Evolutionary conservation across 129 eudicot genomes (phyloP).

Genomic region (Logfia minima): DNA sequence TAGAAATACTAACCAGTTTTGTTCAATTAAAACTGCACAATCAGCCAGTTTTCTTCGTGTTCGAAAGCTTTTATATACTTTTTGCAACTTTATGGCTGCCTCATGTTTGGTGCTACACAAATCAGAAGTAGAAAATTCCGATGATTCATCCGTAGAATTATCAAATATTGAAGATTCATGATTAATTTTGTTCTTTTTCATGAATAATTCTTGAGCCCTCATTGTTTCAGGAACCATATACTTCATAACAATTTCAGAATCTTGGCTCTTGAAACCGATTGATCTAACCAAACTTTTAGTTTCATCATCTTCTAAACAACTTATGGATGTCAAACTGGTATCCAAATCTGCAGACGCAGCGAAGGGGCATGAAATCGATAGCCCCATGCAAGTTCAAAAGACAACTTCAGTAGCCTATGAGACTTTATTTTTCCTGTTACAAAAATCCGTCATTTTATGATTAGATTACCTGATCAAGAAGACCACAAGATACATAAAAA

Average conservation of each 20-base stretch:
- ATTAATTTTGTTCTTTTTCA: conserved; percentile 18
- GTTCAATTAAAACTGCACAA: conserved; percentile 94
- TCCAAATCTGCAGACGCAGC: conserved; percentile 51
- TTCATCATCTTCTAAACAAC: conserved; percentile 37
- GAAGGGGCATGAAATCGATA: conserved; percentile 69
- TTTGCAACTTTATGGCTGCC: conserved; percentile 71
- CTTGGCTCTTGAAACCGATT: conserved; percentile 45
- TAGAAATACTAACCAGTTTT: conserved; percentile 58
- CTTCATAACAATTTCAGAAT: conserved; percentile 35
- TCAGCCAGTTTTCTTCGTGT: conserved; percentile 95
- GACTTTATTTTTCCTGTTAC: conserved; percentile 36
- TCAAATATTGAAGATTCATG: not conserved
- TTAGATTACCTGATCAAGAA: conserved; percentile 12
- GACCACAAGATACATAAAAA: not conserved
- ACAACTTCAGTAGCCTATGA: conserved; percentile 21
- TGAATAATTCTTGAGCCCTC: conserved; percentile 43
- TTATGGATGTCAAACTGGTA: conserved; percentile 32
- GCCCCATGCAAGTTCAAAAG: conserved; percentile 64
- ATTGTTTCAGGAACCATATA: conserved; percentile 36
- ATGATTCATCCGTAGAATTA: not conserved
- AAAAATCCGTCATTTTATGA: conserved; percentile 14
- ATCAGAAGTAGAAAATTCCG: not conserved
- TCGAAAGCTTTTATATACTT: conserved; percentile 94
- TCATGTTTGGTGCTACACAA: not conserved
- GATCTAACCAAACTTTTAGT: conserved; percentile 42